These are phyloP conservation scores for Phlegmacium glaucopus DNA, from an alignment of 768 basidiomycete genomes.

Conservation along the genomic window DNA sequence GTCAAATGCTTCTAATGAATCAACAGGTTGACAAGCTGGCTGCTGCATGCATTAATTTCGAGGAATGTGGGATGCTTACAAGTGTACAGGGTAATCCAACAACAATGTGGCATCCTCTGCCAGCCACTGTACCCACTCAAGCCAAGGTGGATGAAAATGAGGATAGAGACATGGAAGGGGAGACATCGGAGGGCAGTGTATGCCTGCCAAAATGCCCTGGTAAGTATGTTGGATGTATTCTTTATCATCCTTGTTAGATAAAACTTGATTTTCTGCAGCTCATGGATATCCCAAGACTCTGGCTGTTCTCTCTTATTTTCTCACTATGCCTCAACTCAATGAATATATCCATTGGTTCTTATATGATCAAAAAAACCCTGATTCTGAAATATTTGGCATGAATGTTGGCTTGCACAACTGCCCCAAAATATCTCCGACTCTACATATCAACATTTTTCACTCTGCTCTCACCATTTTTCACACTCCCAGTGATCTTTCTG, in stretches of 20 bases:
- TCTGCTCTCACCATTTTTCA: too few relatives aligned
- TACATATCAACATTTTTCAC: too few relatives aligned
- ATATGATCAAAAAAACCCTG: background rate
- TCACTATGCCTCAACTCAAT: background rate
- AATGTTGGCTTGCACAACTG: too few relatives aligned
- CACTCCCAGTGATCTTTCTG: slow-evolving; percentile 15
- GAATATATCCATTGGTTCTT: background rate
- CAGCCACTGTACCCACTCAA: background rate
- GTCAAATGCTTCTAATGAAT: too few relatives aligned
- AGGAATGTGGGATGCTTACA: slow-evolving; percentile 6
- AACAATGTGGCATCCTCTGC: too few relatives aligned
- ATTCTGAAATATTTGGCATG: too few relatives aligned
- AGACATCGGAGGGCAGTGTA: background rate
- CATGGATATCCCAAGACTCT: too few relatives aligned
- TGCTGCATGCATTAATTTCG: slow-evolving; percentile 11
- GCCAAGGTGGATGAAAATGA: background rate
- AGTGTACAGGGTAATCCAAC: background rate
- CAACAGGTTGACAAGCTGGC: slow-evolving; percentile 29
- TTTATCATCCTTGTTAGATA: background rate
- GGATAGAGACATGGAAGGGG: background rate
- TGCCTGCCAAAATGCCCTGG: background rate
- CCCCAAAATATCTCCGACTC: too few relatives aligned
- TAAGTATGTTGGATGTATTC: background rate
- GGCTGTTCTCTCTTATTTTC: background rate
- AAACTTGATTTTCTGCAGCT: background rate